phyloP scores from a whole-genome alignment of 192 early-diverging fungal species.

The Entomortierella beljakovae region DNA sequence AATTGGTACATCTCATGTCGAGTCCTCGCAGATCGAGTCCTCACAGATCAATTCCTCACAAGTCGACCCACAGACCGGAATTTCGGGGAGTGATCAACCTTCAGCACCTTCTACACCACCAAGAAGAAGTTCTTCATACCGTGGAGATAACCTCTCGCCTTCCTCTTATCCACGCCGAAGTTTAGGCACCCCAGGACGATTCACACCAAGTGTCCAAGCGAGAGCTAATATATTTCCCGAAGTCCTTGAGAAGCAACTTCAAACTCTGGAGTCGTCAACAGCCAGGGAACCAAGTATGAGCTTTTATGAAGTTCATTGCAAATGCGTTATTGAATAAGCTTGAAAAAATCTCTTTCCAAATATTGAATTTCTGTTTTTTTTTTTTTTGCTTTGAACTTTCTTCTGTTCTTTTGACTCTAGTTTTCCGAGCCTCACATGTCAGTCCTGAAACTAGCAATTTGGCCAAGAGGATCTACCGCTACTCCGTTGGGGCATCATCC shows the following conservation, averaged over 20 bases:
- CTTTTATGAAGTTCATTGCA: not conserved
- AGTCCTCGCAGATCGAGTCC: not conserved
- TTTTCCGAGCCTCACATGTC: slow-evolving; percentile 34
- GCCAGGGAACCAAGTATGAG: slow-evolving; percentile 12
- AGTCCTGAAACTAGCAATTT: slow-evolving; percentile 46
- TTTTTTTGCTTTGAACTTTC: not conserved
- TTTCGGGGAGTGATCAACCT: too few relatives aligned
- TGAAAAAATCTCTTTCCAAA: not conserved
- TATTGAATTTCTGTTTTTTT: not conserved
- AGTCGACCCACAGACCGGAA: too few relatives aligned
- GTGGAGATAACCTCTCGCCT: not conserved
- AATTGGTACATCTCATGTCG: too few relatives aligned
- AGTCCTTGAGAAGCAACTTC: slow-evolving; percentile 30
- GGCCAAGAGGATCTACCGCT: slow-evolving; percentile 36
- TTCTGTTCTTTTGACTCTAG: slow-evolving; percentile 1
- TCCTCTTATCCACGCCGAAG: slow-evolving; percentile 6
- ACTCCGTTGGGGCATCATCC: slow-evolving; percentile 24
- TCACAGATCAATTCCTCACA: not conserved
- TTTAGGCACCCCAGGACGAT: slow-evolving; percentile 20
- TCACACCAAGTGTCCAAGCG: slow-evolving; percentile 22
- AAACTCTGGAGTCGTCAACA: slow-evolving; percentile 25
- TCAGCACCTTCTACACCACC: slow-evolving; percentile 15
- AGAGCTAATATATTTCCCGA: slow-evolving; percentile 44
- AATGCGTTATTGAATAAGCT: not conserved
- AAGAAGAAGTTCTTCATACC: slow-evolving; percentile 4